Evolutionary conservation across 2,329 filamentous ascomycete genomes (phyloP).

Genomic region (Macrophomina phaseolina): DNA sequence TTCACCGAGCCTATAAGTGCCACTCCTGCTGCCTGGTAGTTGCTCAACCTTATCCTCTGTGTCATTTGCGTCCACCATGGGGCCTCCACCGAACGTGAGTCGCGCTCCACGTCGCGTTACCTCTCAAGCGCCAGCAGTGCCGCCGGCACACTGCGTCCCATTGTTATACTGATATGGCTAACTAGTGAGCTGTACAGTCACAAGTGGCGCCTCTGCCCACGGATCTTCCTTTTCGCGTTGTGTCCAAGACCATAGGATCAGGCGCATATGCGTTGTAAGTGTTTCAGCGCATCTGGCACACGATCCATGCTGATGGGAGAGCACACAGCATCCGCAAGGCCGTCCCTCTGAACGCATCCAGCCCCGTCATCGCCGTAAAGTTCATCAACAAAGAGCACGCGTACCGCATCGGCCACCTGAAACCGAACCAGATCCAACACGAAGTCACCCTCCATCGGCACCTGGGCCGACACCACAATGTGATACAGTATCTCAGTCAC

Average conservation of each 20-base stretch:
- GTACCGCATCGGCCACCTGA: constrained; percentile 84
- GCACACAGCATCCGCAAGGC: constrained; percentile 85
- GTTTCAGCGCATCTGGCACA: constrained; percentile 13
- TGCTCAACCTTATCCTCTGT: background rate
- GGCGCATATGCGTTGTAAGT: constrained; percentile 95
- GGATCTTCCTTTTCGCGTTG: constrained; percentile 88
- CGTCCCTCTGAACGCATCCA: constrained; percentile 69
- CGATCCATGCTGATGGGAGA: constrained; percentile 22
- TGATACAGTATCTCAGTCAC: constrained; percentile 89
- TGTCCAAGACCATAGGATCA: constrained; percentile 95
- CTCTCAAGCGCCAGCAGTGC: background rate
- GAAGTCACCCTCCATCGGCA: constrained; percentile 90
- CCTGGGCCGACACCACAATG: constrained; percentile 86
- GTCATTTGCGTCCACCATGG: constrained; percentile 31
- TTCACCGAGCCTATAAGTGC: constrained; percentile 10
- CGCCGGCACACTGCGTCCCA: constrained; percentile 7
- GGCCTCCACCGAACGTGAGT: constrained; percentile 39
- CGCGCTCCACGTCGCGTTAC: background rate
- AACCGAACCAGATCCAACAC: constrained; percentile 86
- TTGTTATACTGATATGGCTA: background rate
- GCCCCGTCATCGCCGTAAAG: constrained; percentile 93
- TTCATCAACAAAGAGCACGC: constrained; percentile 98
- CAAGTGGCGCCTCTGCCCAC: constrained; percentile 85
- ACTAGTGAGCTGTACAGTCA: constrained; percentile 61
- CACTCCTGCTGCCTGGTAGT: constrained; percentile 11